phyloP scores from a whole-genome alignment of 106 monocot species.

The Platanthera guangdongensis region DNA sequence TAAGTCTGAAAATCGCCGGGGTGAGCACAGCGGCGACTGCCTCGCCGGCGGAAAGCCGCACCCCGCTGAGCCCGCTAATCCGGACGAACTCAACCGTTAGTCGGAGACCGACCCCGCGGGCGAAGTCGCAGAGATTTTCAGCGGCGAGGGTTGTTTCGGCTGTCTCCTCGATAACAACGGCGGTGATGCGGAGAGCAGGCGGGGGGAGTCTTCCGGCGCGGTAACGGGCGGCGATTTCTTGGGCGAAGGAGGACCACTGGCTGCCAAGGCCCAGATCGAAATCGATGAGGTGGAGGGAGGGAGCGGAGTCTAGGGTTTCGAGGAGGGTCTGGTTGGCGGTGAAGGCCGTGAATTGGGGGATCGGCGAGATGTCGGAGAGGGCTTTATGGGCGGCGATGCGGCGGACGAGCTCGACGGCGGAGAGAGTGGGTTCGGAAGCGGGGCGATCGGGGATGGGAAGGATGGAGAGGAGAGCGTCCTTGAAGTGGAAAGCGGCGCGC shows the following conservation, averaged over 20 bases:
- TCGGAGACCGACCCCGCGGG: conserved; percentile 34
- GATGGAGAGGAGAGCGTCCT: conserved; percentile 59
- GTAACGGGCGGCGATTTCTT: conserved; percentile 59
- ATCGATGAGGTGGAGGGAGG: conserved; percentile 68
- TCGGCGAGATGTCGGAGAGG: conserved; percentile 61
- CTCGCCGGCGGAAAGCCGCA: conserved; percentile 36
- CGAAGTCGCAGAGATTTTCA: conserved; percentile 72
- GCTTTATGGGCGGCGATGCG: conserved; percentile 57
- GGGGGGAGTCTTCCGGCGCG: conserved; percentile 19
- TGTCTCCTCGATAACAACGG: conserved; percentile 49
- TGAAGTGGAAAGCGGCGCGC: conserved; percentile 63
- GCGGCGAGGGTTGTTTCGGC: conserved; percentile 52
- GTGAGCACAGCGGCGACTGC: conserved; percentile 38
- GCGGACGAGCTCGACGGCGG: conserved; percentile 48
- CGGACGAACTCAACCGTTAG: conserved; percentile 41
- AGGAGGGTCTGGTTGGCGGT: conserved; percentile 81
- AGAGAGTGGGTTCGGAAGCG: conserved; percentile 10
- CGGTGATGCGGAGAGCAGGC: conserved; percentile 58
- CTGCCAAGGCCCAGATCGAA: conserved; percentile 88
- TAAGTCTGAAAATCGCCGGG: conserved; percentile 25
- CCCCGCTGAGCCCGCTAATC: conserved; percentile 19
- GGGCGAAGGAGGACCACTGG: conserved; percentile 93
- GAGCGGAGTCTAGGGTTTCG: conserved; percentile 28
- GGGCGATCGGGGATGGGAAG: conserved; percentile 18
- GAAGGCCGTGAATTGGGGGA: conserved; percentile 72